Percentiles rank a stretch among this genome's conserved stretches.
Conservation (phyloP, 306 rosid species). For the Psophocarpus tetragonolobus region DNA sequence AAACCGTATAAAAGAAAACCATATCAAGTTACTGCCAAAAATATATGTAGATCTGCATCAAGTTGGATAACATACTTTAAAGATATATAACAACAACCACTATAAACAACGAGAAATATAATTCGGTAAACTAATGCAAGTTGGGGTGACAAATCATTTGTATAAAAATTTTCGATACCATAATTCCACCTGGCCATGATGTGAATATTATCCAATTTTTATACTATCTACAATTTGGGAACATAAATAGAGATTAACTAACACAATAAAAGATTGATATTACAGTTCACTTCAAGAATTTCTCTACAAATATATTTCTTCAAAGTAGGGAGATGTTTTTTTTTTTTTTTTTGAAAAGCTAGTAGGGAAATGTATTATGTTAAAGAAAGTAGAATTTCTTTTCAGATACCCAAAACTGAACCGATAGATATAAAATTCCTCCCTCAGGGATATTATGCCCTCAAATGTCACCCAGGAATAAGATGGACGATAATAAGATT, state of each 20-base stretch:
- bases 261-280: constrained; percentile 5
- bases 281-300: constrained; percentile 19
- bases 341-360: no score
- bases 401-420: constrained; percentile 11
- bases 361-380: not conserved
- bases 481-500: constrained; percentile 15
- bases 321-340: not conserved
- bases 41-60: constrained; percentile 23
- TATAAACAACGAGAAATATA: not conserved
- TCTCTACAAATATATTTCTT: not conserved
- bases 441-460: not conserved
- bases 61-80: not conserved
- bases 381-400: constrained; percentile 5
- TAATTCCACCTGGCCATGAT: constrained; percentile 12
- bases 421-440: not conserved
- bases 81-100: not conserved
- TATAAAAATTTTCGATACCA: not conserved
- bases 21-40: constrained; percentile 18
- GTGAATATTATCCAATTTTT: not conserved
- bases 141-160: not conserved
- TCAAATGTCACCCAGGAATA: not conserved
- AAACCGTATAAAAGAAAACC: constrained; percentile 34
- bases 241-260: not conserved
- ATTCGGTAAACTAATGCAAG: constrained; percentile 13
- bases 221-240: constrained; percentile 4